Base-by-base conservation (phyloP, 73 alveolate genomes). In the Symbiodinium pilosum region DNA sequence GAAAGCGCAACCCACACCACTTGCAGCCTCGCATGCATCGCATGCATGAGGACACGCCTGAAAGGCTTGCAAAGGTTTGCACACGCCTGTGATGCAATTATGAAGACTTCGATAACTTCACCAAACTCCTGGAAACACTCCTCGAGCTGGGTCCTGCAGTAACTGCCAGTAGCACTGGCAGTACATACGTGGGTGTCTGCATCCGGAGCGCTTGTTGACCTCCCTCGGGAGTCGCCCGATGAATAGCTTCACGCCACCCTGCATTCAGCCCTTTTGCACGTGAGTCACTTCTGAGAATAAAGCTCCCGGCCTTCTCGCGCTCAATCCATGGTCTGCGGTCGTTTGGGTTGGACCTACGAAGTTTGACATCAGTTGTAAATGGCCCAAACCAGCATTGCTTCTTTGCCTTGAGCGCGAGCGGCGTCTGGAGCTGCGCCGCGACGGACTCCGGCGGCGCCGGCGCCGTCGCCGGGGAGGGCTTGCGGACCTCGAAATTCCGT, bases 321-420 rank as follows among this genome's bases (percentile, higher is more conserved):
- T 92, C 98, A 40, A 92, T 92, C 98, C 98, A 92, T 47, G 98
- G 98, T 44, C 98, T 71, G 51, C 96, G 96, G 69, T 89, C 87
- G 69, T 88, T 40, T 4, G 95, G 86, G 44, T 88, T 38, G 83
- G 42, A 32, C 84, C 86, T 54, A 43, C 84, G n/a, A 3, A 5
- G 84, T 16, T 56, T 5, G 6, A 16, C 73, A 26, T 56, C 34
- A 8, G n/a, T 56, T 56, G 75, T 16, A 56, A 47, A 6, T 47
- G 59, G n/a, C n/a, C n/a, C n/a, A 47, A 47, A 47, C 59, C 59
- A 47, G 59, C 59, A 9, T 47, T 14, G 59, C 59, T 6, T 47
- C 59, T 47, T 14, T 47, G 75, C 75, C 75, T 56, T 30, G 75
- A 56, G 34, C 75, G 75, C 28, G 75, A 56, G 28, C 75, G 75